Percentiles rank a stretch among this genome's conserved stretches.
Conservation (phyloP, 495 filamentous ascomycete species). For the Podospora fimiseda region DNA sequence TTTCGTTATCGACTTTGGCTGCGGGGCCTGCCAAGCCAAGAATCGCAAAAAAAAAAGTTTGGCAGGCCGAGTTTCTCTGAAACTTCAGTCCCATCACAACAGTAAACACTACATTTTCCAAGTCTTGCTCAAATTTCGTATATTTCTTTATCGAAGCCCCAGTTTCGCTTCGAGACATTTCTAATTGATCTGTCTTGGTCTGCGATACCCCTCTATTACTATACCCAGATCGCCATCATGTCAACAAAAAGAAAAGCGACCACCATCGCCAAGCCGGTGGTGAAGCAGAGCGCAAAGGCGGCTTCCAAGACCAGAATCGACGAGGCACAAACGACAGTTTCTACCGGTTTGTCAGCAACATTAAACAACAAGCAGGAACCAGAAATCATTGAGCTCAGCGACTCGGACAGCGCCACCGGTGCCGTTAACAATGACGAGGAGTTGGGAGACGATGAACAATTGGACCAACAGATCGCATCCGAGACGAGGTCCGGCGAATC, state of each 20-base stretch:
- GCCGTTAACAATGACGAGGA: slow-evolving; percentile 32
- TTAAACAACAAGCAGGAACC: slow-evolving; percentile 19
- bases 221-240: slow-evolving; percentile 27
- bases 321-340: slow-evolving; percentile 65
- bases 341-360: slow-evolving; percentile 21
- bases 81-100: background rate
- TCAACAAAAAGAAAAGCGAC: slow-evolving; percentile 49
- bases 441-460: slow-evolving; percentile 15
- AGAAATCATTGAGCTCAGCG: slow-evolving; percentile 50
- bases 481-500: slow-evolving; percentile 1
- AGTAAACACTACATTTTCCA: background rate
- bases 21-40: slow-evolving; percentile 6
- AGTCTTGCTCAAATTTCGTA: too few relatives aligned
- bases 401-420: slow-evolving; percentile 38
- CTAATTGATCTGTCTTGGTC: slow-evolving; percentile 3
- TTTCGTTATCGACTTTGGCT: background rate
- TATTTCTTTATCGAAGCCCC: too few relatives aligned
- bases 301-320: slow-evolving; percentile 60
- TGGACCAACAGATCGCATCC: background rate
- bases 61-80: too few relatives aligned
- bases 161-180: too few relatives aligned
- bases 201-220: background rate
- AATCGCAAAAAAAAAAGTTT: slow-evolving; percentile 20
- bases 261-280: slow-evolving; percentile 41
- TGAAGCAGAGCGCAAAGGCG: slow-evolving; percentile 55